Conservation (phyloP, 2,329 filamentous ascomycete genomes). For the Blumeriella jaapii region DNA sequence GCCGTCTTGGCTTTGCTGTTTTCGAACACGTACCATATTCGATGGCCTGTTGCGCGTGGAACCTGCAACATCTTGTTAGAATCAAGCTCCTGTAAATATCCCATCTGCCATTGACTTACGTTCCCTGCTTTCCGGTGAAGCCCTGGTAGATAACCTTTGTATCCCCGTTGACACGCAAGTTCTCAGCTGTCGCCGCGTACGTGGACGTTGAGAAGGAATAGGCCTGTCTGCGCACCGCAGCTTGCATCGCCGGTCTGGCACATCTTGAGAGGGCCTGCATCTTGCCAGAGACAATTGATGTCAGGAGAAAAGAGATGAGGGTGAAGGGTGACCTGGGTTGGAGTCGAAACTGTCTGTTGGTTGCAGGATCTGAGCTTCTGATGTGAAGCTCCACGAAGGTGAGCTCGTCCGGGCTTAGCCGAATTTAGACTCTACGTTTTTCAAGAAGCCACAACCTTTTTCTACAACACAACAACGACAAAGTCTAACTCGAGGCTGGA, state of each 20-base stretch:
- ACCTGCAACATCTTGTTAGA: constrained; percentile 45
- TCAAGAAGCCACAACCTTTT: too few relatives aligned
- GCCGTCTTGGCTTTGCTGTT: constrained; percentile 6
- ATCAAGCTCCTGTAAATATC: constrained; percentile 3
- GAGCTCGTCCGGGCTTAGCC: constrained; percentile 2
- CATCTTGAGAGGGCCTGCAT: constrained; percentile 84
- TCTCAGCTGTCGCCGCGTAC: constrained; percentile 64
- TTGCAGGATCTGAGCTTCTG: not conserved
- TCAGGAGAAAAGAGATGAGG: constrained; percentile 14
- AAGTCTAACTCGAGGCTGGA: not conserved
- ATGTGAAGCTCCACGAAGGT: constrained; percentile 3
- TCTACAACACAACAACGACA: not conserved
- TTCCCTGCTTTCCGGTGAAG: constrained; percentile 95
- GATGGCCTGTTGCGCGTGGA: constrained; percentile 95
- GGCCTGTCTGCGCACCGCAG: constrained; percentile 57
- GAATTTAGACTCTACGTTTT: too few relatives aligned
- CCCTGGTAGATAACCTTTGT: constrained; percentile 96
- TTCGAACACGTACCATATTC: constrained; percentile 66
- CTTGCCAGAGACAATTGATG: constrained; percentile 31
- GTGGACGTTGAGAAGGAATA: constrained; percentile 63
- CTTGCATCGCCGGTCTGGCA: constrained; percentile 53
- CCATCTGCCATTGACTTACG: constrained; percentile 42
- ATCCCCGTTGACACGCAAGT: constrained; percentile 84
- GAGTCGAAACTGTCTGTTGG: constrained; percentile 2
- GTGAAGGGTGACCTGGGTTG: constrained; percentile 9